Conservation (phyloP, 306 rosid genomes). For the Fragaria nilgerrensis region DNA sequence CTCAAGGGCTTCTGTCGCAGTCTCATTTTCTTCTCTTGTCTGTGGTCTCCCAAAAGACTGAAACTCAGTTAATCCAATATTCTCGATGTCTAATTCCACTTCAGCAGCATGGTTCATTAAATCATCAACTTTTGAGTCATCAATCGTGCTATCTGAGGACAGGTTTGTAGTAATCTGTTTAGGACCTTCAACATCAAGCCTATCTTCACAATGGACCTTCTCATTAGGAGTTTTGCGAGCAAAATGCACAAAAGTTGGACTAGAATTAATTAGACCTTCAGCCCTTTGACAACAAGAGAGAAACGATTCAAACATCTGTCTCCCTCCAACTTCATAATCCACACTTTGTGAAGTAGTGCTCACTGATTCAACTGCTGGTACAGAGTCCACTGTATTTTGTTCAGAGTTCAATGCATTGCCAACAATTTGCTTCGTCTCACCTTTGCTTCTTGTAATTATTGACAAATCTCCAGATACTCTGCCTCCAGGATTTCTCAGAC, state of each 20-base stretch:
- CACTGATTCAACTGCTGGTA: conserved; percentile 6
- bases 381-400: neutral
- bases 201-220: neutral
- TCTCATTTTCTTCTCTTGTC: conserved; percentile 18
- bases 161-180: neutral
- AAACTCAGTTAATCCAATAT: conserved; percentile 11
- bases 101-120: conserved; percentile 3
- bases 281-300: neutral
- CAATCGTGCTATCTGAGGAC: neutral
- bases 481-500: conserved; percentile 18
- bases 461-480: conserved; percentile 17
- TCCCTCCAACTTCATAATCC: conserved; percentile 4
- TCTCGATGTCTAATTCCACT: conserved; percentile 4
- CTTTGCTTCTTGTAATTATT: conserved; percentile 14
- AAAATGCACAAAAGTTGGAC: neutral
- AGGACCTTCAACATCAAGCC: neutral
- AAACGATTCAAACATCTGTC: neutral
- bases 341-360: neutral
- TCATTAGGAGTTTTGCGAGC: neutral
- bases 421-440: conserved; percentile 16
- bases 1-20: conserved; percentile 21
- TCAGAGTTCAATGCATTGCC: conserved; percentile 10
- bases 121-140: neutral
- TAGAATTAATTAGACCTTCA: neutral
- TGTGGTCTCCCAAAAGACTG: conserved; percentile 20